Evolutionary conservation across 2,329 filamentous ascomycete species (phyloP).

Genomic region (Falciphora oryzae): DNA sequence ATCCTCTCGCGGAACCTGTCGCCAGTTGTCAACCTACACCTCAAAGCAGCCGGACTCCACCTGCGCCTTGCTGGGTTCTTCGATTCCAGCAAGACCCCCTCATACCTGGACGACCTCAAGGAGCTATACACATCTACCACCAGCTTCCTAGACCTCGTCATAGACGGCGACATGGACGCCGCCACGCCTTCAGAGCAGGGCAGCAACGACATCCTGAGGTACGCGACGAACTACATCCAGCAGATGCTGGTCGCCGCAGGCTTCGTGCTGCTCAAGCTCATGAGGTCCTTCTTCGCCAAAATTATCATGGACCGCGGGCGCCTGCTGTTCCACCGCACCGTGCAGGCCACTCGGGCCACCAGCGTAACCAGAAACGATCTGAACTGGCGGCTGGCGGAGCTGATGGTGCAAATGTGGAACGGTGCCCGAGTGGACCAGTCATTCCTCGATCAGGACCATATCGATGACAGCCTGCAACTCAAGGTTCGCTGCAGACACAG

Average conservation of each 20-base stretch:
- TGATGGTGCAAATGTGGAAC: constrained; percentile 87
- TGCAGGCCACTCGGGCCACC: constrained; percentile 63
- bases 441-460: constrained; percentile 43
- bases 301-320: constrained; percentile 63
- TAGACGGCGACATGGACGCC: constrained; percentile 44
- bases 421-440: constrained; percentile 51
- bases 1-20: constrained; percentile 53
- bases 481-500: constrained; percentile 80
- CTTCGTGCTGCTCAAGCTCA: constrained; percentile 71
- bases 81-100: constrained; percentile 65
- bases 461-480: constrained; percentile 69
- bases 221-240: constrained; percentile 70
- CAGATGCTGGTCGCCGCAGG: constrained; percentile 81
- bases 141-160: constrained; percentile 61
- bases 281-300: constrained; percentile 69
- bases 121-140: constrained; percentile 68
- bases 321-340: constrained; percentile 64
- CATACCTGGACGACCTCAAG: constrained; percentile 69
- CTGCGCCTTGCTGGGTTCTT: constrained; percentile 77
- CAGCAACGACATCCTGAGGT: constrained; percentile 52
- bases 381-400: constrained; percentile 71
- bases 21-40: constrained; percentile 56
- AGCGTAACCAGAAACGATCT: constrained; percentile 75
- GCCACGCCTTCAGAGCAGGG: constrained; percentile 33
- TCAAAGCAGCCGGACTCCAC: constrained; percentile 68